Evolutionary conservation across 208 protist genomes (phyloP).

Genomic region (Crithidia thermophila): DNA sequence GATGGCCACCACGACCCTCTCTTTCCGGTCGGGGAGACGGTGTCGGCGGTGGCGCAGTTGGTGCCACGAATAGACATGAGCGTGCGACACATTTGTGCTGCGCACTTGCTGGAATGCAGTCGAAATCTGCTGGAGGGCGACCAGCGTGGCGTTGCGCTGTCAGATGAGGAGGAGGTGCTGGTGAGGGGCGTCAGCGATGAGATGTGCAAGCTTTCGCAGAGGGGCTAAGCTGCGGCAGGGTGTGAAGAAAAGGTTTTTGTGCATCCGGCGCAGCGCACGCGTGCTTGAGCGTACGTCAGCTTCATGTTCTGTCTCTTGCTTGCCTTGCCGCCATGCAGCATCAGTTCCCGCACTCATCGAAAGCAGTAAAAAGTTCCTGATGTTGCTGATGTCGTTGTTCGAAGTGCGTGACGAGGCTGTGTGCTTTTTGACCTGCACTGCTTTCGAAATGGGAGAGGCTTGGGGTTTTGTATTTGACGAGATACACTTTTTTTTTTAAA

Average conservation of each 20-base stretch:
- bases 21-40: slow-evolving; percentile 43
- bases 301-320: no score
- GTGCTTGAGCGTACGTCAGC: no score
- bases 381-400: no score
- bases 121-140: slow-evolving; percentile 55
- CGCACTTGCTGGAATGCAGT: slow-evolving; percentile 74
- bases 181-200: slow-evolving; percentile 38
- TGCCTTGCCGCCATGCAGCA: no score
- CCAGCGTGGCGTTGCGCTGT: slow-evolving; percentile 32
- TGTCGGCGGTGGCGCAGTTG: slow-evolving; percentile 44
- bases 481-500: background rate
- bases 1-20: slow-evolving; percentile 35
- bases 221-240: background rate
- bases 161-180: slow-evolving; percentile 36
- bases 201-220: slow-evolving; percentile 26
- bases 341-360: no score
- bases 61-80: slow-evolving; percentile 38
- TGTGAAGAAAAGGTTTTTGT: no score
- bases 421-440: no score
- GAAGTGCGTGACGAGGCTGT: no score
- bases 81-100: slow-evolving; percentile 46
- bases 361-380: no score
- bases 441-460: no score
- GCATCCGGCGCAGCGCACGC: no score
- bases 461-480: no score